These are phyloP conservation scores for Pisolithus sp. DNA, from an alignment of 768 basidiomycete genomes.

Conservation along the genomic window DNA sequence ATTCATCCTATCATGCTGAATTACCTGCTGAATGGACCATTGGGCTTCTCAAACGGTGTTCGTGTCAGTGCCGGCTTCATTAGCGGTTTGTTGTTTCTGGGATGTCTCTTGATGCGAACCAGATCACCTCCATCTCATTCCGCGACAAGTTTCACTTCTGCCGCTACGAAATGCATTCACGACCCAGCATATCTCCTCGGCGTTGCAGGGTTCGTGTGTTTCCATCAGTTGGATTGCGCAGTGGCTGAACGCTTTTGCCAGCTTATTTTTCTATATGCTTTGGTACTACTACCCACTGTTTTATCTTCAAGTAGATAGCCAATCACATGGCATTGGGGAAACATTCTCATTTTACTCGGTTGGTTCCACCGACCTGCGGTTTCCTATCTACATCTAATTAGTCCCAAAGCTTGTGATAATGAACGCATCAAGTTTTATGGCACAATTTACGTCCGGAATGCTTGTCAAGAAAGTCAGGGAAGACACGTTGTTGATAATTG, in stretches of 20 bases:
- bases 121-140: too few species aligned
- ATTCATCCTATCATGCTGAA: slow-evolving; percentile 29
- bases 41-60: slow-evolving; percentile 43
- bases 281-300: slow-evolving; percentile 53
- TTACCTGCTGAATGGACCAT: slow-evolving; percentile 10
- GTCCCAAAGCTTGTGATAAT: slow-evolving; percentile 40
- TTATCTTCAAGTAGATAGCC: slow-evolving; percentile 52
- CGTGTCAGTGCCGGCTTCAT: slow-evolving; percentile 41
- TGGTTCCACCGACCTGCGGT: slow-evolving; percentile 12
- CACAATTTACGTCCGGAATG: slow-evolving; percentile 45
- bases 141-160: too few species aligned
- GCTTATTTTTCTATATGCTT: slow-evolving; percentile 27
- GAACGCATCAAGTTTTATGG: slow-evolving; percentile 38
- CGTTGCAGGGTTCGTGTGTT: too few species aligned
- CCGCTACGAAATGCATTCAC: too few species aligned
- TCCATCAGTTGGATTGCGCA: too few species aligned
- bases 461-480: slow-evolving; percentile 39
- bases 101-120: slow-evolving; percentile 31
- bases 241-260: not conserved
- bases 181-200: too few species aligned
- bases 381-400: not conserved
- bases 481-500: slow-evolving; percentile 30
- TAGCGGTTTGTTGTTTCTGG: slow-evolving; percentile 29
- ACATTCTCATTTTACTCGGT: slow-evolving; percentile 36
- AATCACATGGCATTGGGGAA: slow-evolving; percentile 38